A percentile compares a stretch with the other conserved stretches of the same genome.
Conservation (phyloP, 2,329 filamentous ascomycete species). For the Aspergillus sp. region DNA sequence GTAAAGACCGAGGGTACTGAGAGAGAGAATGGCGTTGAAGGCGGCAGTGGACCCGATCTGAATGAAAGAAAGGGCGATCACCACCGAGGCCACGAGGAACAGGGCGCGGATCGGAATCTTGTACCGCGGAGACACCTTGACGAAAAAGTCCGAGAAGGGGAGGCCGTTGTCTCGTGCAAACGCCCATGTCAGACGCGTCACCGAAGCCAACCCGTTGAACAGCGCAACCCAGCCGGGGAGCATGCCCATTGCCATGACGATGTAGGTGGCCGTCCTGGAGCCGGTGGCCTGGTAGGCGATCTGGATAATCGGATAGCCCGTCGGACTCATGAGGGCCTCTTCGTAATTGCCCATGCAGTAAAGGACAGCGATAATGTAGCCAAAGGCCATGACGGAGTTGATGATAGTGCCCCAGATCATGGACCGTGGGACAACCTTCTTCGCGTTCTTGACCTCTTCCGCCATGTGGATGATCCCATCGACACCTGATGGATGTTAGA, state of each 20-base stretch:
- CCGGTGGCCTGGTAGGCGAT: conserved; percentile 50
- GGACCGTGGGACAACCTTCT: conserved; percentile 45
- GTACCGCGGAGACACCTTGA: conserved; percentile 27
- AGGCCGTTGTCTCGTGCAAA: conserved; percentile 45
- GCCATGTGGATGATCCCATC: conserved; percentile 37
- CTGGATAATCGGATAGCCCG: conserved; percentile 49
- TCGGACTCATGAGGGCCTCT: conserved; percentile 37
- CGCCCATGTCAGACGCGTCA: conserved; percentile 42
- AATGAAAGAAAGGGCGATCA: conserved; percentile 27
- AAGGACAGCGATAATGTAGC: conserved; percentile 40
- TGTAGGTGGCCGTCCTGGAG: conserved; percentile 40
- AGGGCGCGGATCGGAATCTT: conserved; percentile 42
- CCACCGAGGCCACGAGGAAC: conserved; percentile 17
- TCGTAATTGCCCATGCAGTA: conserved; percentile 44
- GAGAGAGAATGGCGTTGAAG: conserved; percentile 53
- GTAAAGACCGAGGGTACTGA: conserved; percentile 49
- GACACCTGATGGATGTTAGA: conserved; percentile 15
- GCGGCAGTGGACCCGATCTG: conserved; percentile 50
- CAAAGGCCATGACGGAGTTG: conserved; percentile 47
- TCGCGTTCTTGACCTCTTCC: conserved; percentile 49
- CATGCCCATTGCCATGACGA: conserved; percentile 39
- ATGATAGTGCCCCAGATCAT: conserved; percentile 47
- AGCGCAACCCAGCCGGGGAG: conserved; percentile 20
- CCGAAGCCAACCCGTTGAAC: conserved; percentile 29
- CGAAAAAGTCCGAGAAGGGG: conserved; percentile 33